Conservation (phyloP, 2,329 filamentous ascomycete species). For the Cercospora zeina region DNA sequence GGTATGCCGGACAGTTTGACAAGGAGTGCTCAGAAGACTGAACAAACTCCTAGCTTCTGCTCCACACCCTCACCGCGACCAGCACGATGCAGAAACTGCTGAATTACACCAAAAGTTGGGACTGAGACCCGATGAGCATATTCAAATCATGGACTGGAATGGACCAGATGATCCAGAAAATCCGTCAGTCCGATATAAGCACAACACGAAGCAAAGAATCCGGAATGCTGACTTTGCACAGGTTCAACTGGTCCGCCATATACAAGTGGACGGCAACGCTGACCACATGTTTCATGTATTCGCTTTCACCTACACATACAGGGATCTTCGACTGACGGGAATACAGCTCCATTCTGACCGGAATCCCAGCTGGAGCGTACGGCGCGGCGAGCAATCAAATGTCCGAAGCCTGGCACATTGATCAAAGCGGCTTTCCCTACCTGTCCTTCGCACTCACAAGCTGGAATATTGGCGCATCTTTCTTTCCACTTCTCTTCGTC, state of each 20-base stretch:
- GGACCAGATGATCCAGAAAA: slow-evolving; percentile 32
- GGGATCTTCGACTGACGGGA: not conserved
- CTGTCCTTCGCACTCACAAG: slow-evolving; percentile 36
- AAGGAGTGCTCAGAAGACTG: not conserved
- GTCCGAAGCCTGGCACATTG: slow-evolving; percentile 29
- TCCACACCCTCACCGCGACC: slow-evolving; percentile 4
- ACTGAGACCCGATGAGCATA: slow-evolving; percentile 8
- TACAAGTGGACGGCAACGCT: slow-evolving; percentile 38
- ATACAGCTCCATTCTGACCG: slow-evolving; percentile 35
- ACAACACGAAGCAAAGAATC: not conserved
- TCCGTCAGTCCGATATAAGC: slow-evolving; percentile 8
- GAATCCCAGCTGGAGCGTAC: slow-evolving; percentile 37
- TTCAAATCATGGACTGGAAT: slow-evolving; percentile 28
- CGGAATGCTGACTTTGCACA: not conserved
- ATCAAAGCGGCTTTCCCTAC: slow-evolving; percentile 35
- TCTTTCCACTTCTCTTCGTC: slow-evolving; percentile 37
- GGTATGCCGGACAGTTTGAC: not conserved
- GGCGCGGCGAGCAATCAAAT: slow-evolving; percentile 34
- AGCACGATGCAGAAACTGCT: slow-evolving; percentile 8
- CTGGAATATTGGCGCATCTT: slow-evolving; percentile 40
- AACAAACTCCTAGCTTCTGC: not conserved
- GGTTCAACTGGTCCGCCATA: slow-evolving; percentile 35
- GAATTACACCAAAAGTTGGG: slow-evolving; percentile 7
- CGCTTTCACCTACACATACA: not conserved
- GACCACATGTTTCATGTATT: slow-evolving; percentile 34